A percentile compares a stretch with the other conserved stretches of the same genome.
Evolutionary conservation across 345 rosid genomes (phyloP).

Genomic region (Brassica carinata): DNA sequence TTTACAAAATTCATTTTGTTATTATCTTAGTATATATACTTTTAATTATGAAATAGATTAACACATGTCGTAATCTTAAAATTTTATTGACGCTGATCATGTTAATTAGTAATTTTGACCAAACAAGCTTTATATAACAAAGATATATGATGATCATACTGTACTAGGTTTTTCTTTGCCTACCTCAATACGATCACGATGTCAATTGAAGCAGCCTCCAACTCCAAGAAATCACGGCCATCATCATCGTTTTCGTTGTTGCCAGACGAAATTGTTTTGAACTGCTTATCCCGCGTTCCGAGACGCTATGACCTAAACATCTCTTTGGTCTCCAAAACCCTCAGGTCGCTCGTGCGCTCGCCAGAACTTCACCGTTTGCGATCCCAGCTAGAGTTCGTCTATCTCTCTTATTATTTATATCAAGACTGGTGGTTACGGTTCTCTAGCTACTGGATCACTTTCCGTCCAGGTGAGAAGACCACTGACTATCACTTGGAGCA

Average conservation of each 20-base stretch:
- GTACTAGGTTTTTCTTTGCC: background rate
- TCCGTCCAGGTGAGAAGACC: background rate
- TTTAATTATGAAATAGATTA: too few species aligned
- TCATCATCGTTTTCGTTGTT: background rate
- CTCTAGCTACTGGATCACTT: background rate
- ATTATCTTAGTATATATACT: too few species aligned
- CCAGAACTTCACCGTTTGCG: background rate
- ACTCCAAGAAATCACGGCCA: background rate
- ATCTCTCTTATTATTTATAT: background rate
- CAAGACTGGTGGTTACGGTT: background rate
- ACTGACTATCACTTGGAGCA: background rate
- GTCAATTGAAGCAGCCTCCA: background rate
- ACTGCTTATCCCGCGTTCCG: background rate
- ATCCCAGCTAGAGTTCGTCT: background rate
- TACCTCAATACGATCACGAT: background rate
- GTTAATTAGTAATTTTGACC: too few species aligned
- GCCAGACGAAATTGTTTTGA: background rate
- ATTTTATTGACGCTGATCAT: too few species aligned
- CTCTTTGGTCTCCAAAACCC: constrained; percentile 2
- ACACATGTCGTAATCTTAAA: too few species aligned
- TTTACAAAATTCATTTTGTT: too few species aligned
- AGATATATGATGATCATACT: too few species aligned
- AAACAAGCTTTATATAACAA: too few species aligned
- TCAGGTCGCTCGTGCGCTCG: background rate
- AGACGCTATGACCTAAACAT: background rate